These are phyloP conservation scores for Sindora glabra DNA, from an alignment of 306 rosid species.

Conservation along the genomic window DNA sequence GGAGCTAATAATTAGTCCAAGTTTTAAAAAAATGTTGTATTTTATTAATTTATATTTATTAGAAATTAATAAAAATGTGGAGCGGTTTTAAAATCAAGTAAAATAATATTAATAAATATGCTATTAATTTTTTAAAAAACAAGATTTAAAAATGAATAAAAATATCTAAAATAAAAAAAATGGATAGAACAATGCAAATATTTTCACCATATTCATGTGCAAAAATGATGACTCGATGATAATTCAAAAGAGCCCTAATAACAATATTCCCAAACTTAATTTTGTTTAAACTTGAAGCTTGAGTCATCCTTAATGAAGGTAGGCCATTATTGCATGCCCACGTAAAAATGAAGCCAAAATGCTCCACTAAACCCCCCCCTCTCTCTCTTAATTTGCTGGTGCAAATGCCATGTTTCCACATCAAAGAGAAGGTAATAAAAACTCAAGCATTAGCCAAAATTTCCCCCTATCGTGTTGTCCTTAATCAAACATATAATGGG, in stretches of 20 bases:
- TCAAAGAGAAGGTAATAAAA: conserved; percentile 13
- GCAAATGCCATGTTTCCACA: conserved; percentile 22
- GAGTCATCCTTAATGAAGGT: conserved; percentile 6
- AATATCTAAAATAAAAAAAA: no score
- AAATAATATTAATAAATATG: no score
- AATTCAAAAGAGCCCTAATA: conserved; percentile 4
- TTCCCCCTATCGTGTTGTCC: conserved; percentile 12
- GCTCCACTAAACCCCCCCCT: conserved; percentile 12
- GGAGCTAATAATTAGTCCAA: no score
- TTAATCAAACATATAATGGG: conserved; percentile 23
- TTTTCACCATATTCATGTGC: neutral
- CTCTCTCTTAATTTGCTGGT: neutral
- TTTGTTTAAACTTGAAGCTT: conserved; percentile 20
- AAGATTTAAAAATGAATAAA: no score
- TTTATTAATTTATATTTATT: no score
- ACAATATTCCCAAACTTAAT: neutral
- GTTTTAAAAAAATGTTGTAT: no score
- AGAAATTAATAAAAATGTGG: no score
- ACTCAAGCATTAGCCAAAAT: conserved; percentile 10
- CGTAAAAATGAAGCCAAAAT: conserved; percentile 25
- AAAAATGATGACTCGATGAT: conserved; percentile 15
- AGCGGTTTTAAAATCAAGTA: no score
- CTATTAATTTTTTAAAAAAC: no score
- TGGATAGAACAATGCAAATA: neutral
- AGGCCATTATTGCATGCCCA: conserved; percentile 20